A percentile compares a stretch with the other conserved stretches of the same genome.
phyloP scores from a whole-genome alignment of 805 yeast species.

The Starmerella scarabaei region DNA sequence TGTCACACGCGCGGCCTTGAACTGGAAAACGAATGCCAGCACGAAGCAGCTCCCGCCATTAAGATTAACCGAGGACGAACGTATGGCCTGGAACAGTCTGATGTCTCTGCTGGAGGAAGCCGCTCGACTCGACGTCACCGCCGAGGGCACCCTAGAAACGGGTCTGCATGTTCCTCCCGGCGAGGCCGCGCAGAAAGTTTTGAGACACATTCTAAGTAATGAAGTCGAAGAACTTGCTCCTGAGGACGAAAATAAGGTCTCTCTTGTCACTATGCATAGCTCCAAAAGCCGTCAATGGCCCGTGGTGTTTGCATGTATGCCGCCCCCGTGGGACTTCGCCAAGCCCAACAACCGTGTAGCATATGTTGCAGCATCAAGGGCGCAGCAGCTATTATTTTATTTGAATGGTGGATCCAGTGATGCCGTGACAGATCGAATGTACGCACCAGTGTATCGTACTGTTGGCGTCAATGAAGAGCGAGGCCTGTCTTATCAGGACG shows the following conservation, averaged over 20 bases:
- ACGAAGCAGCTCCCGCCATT: neutral
- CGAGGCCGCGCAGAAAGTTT: slow-evolving; percentile 3
- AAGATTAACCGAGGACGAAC: neutral
- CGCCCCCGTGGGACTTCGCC: neutral
- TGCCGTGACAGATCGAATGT: neutral
- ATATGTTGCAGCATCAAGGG: slow-evolving; percentile 25
- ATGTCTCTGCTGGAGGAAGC: neutral
- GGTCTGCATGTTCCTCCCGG: neutral
- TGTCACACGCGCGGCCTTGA: neutral
- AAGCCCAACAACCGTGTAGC: slow-evolving; percentile 9
- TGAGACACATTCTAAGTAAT: neutral
- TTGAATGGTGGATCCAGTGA: slow-evolving; percentile 1
- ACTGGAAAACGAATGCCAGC: neutral
- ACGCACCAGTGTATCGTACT: neutral
- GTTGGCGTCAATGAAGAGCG: neutral
- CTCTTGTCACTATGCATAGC: slow-evolving; percentile 13
- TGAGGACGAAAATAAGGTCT: slow-evolving; percentile 3
- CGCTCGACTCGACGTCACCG: neutral
- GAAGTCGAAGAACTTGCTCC: neutral
- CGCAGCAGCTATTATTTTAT: slow-evolving; percentile 14
- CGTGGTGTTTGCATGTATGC: slow-evolving; percentile 11
- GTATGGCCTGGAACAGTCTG: neutral
- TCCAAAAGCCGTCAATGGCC: slow-evolving; percentile 20
- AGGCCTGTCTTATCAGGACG: neutral
- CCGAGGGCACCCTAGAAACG: no score